These are phyloP conservation scores for Phialophora tarda DNA, from an alignment of 2,329 filamentous ascomycete species.

Conservation along the genomic window DNA sequence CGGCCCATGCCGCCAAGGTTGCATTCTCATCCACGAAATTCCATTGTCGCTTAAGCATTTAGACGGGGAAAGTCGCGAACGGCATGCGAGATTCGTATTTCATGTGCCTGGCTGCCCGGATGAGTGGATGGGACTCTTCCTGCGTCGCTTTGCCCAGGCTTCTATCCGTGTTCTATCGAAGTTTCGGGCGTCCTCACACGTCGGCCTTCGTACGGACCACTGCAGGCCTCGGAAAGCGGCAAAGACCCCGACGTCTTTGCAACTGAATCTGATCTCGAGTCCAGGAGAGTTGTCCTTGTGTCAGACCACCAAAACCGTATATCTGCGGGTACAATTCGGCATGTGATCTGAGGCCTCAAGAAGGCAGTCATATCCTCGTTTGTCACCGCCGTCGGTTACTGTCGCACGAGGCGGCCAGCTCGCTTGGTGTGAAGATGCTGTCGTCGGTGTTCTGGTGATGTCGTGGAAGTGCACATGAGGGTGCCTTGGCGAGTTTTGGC, in stretches of 20 bases:
- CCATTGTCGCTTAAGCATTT: slow-evolving; percentile 5
- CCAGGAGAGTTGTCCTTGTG: neutral
- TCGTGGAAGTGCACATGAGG: neutral
- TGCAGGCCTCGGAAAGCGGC: neutral
- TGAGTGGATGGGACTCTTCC: neutral
- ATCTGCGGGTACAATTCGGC: neutral
- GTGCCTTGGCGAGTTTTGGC: neutral
- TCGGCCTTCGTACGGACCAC: neutral
- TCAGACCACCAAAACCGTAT: neutral
- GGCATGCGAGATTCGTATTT: neutral
- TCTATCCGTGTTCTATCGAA: neutral
- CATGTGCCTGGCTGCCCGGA: neutral
- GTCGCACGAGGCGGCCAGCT: neutral
- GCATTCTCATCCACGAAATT: neutral
- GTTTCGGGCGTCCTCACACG: neutral
- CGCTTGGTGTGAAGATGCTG: neutral
- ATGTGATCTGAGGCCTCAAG: neutral
- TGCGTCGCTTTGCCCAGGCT: neutral
- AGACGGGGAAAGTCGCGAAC: neutral
- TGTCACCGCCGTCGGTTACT: neutral
- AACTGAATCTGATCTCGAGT: neutral
- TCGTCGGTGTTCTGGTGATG: neutral
- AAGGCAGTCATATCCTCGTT: neutral
- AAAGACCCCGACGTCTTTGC: neutral
- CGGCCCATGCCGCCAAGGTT: neutral